Evolutionary conservation across 768 basidiomycete genomes (phyloP).

Genomic region (Kwoniella pini): DNA sequence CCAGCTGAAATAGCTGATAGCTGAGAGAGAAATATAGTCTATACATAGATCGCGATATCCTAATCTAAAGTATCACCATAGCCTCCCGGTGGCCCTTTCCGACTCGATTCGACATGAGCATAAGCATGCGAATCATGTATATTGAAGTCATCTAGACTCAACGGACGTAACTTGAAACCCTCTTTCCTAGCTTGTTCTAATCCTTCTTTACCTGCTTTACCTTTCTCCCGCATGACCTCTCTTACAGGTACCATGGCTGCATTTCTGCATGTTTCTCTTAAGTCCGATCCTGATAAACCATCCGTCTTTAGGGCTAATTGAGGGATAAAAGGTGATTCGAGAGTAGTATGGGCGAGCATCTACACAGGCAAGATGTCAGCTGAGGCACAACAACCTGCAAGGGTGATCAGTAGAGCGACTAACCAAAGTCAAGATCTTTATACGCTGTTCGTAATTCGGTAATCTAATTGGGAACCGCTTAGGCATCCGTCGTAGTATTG

Average conservation of each 20-base stretch:
- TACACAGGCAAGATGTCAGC: conserved; percentile 49
- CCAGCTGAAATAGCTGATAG: not conserved
- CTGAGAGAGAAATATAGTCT: conserved; percentile 1
- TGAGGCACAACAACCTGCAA: not conserved
- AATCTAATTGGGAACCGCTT: conserved; percentile 86
- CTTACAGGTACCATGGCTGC: conserved; percentile 83
- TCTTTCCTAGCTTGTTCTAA: conserved; percentile 58
- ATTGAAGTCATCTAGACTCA: conserved; percentile 71
- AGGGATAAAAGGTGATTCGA: conserved; percentile 66
- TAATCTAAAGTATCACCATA: conserved; percentile 33
- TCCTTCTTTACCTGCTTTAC: conserved; percentile 57
- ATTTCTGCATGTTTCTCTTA: conserved; percentile 86
- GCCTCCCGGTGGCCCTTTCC: conserved; percentile 33
- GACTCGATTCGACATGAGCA: conserved; percentile 49
- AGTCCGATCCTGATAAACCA: conserved; percentile 83
- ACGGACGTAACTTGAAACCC: conserved; percentile 76
- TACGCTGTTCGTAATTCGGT: conserved; percentile 74
- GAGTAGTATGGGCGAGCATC: conserved; percentile 80
- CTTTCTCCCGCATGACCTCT: conserved; percentile 52
- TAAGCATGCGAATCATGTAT: conserved; percentile 52
- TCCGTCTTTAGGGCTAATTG: conserved; percentile 68
- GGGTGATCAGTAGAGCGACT: conserved; percentile 27
- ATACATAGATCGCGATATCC: not conserved
- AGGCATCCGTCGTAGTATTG: conserved; percentile 71
- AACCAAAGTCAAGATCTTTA: conserved; percentile 80